Evolutionary conservation across 139 green algal genomes (phyloP).

Genomic region (Micromonas pusilla): DNA sequence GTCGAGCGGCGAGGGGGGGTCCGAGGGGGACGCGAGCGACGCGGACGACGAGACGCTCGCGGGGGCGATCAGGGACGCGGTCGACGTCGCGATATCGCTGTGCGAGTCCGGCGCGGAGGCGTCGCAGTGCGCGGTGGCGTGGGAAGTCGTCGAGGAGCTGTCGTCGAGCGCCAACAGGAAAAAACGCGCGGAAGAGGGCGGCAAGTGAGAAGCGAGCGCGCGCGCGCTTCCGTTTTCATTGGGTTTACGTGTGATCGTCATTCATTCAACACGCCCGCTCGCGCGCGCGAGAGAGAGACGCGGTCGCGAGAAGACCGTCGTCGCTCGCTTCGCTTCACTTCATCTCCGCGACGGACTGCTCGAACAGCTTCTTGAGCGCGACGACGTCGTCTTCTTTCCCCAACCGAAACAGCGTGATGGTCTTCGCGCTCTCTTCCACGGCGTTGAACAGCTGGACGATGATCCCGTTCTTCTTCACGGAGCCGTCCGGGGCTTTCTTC

Average conservation of each 20-base stretch:
- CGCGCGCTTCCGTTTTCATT: too few species aligned
- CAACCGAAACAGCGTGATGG: background rate
- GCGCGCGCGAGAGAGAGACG: too few species aligned
- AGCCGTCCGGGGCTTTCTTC: slow-evolving; percentile 2
- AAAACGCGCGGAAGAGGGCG: background rate
- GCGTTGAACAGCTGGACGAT: slow-evolving; percentile 19
- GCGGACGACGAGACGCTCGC: background rate
- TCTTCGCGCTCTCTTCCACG: background rate
- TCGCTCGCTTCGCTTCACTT: background rate
- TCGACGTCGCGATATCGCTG: background rate
- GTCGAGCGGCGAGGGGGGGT: background rate
- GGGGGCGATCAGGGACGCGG: background rate
- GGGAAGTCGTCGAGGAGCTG: slow-evolving; percentile 12
- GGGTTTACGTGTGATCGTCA: too few species aligned
- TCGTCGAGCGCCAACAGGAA: background rate
- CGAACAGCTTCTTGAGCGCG: slow-evolving; percentile 5
- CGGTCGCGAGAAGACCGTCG: too few species aligned
- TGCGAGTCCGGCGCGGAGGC: background rate
- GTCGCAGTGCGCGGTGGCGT: slow-evolving; percentile 1
- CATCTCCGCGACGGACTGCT: too few species aligned
- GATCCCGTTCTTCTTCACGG: background rate
- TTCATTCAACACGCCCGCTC: too few species aligned
- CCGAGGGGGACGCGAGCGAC: too few species aligned
- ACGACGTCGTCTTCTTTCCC: background rate
- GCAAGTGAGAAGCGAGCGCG: background rate